These are phyloP conservation scores for Gossypium herbaceum DNA, from an alignment of 345 rosid species.

Conservation along the genomic window DNA sequence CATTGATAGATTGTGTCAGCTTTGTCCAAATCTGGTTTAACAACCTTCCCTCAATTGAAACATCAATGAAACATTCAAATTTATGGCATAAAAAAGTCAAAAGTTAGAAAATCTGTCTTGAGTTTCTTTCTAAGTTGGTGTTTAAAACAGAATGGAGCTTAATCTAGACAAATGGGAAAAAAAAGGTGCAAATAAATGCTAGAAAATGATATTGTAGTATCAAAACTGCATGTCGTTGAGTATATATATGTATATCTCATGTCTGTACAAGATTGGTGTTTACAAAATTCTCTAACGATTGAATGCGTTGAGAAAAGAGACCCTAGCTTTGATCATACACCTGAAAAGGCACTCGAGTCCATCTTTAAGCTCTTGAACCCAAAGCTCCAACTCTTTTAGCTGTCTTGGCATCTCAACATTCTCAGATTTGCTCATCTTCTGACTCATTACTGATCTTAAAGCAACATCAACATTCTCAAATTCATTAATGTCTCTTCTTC, in stretches of 20 bases:
- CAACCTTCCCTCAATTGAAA: background rate
- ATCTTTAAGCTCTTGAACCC: background rate
- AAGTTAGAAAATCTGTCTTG: background rate
- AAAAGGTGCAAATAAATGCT: background rate
- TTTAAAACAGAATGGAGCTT: background rate
- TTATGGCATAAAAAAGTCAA: background rate
- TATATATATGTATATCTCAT: no score
- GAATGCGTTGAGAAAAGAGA: no score
- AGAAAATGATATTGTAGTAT: background rate
- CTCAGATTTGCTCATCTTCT: no score
- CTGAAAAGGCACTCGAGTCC: no score
- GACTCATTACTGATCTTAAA: no score
- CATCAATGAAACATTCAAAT: background rate
- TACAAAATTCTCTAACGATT: no score
- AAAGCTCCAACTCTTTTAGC: background rate
- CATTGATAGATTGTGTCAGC: background rate
- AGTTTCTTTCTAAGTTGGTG: background rate
- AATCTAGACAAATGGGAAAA: background rate
- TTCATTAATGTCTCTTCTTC: background rate
- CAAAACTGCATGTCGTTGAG: no score
- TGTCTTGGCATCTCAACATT: background rate
- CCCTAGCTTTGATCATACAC: no score
- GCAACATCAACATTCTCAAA: slow-evolving; percentile 15
- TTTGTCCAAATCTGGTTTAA: background rate
- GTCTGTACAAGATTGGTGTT: no score